Base-by-base conservation (phyloP, 345 rosid species). In the Bruguiera parviflora region DNA sequence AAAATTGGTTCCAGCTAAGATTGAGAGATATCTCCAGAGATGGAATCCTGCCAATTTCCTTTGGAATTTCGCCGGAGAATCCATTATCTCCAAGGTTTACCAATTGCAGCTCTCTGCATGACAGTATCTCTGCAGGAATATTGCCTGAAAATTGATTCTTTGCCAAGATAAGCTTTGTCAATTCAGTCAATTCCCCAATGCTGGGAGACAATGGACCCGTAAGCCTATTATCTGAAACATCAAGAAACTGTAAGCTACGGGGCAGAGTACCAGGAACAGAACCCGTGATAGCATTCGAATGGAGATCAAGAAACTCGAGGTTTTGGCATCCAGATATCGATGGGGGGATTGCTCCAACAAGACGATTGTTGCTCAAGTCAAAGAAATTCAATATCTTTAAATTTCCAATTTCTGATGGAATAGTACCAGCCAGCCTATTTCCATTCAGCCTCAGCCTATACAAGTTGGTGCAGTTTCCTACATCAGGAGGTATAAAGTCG, bases 1-100 rank as follows among this genome's bases (percentile, higher is more conserved):
- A 76, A 76, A 94, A 83, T 28, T 76, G 81, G 62, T 89, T 94
- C 69, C 81, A 84, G 85, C 98, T 94, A 33, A 94, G 96, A 49
- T 94, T 94, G 58, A 94, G 86, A 82, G 97, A 80, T 56, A 94
- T 91, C 64, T 88, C 96, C 16, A 94, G 89, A 0, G 90, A 78
- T 20, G 95, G 81, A 75, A 91, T 79, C 57, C 81, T 85, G 58
- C 96, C 97, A 21, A 94, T 29, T 33, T 88, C 96, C 77, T 80
- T 81, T 0, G 98, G 98, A n/a, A 91, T 87, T 31, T 84, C 85
- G 22, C 97, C 97, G 7, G 82, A 87, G 82, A 94, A 83, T 21
- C 63, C 71, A 64, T 94, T 94, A 49, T 83, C 86, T 4, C 90
- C 96, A 28, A 94, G 83, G 60, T 94, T 82, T 19, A 94, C 82